These are phyloP conservation scores for Loxodes magnus DNA, from an alignment of 73 alveolate species.

Conservation along the genomic window DNA sequence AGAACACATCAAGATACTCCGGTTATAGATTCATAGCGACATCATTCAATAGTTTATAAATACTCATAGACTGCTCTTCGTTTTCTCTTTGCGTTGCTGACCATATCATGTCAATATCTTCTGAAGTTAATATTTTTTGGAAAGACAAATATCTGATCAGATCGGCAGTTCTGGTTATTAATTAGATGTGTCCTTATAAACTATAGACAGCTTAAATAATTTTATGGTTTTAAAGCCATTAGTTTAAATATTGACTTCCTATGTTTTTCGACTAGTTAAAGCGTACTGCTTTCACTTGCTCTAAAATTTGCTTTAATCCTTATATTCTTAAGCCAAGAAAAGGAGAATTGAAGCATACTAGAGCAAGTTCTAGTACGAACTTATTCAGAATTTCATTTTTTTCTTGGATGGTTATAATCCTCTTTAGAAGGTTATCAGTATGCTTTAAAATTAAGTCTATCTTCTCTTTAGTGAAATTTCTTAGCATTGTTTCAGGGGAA, in stretches of 20 bases:
- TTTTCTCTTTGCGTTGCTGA: slow-evolving; percentile 42
- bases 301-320: slow-evolving; percentile 61
- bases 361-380: slow-evolving; percentile 46
- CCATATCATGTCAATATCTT: slow-evolving; percentile 60
- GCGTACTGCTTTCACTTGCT: slow-evolving; percentile 26
- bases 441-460: slow-evolving; percentile 35
- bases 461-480: slow-evolving; percentile 60
- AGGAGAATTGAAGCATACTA: slow-evolving; percentile 43
- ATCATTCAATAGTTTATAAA: slow-evolving; percentile 49
- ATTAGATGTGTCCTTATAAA: slow-evolving; percentile 37
- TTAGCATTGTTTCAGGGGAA: slow-evolving; percentile 35
- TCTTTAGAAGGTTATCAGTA: slow-evolving; percentile 32
- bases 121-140: slow-evolving; percentile 30
- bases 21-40: slow-evolving; percentile 21
- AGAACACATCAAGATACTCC: slow-evolving; percentile 22
- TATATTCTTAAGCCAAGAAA: slow-evolving; percentile 67
- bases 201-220: slow-evolving; percentile 50
- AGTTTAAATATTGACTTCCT: slow-evolving; percentile 11
- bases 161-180: slow-evolving; percentile 60
- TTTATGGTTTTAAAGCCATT: slow-evolving; percentile 42
- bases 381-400: slow-evolving; percentile 32
- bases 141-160: slow-evolving; percentile 42
- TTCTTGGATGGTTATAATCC: slow-evolving; percentile 26
- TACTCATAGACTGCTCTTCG: slow-evolving; percentile 43
- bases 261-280: slow-evolving; percentile 14